Evolutionary conservation across 2,329 filamentous ascomycete genomes (phyloP).

Genomic region (Aspergillus spinulosporus): DNA sequence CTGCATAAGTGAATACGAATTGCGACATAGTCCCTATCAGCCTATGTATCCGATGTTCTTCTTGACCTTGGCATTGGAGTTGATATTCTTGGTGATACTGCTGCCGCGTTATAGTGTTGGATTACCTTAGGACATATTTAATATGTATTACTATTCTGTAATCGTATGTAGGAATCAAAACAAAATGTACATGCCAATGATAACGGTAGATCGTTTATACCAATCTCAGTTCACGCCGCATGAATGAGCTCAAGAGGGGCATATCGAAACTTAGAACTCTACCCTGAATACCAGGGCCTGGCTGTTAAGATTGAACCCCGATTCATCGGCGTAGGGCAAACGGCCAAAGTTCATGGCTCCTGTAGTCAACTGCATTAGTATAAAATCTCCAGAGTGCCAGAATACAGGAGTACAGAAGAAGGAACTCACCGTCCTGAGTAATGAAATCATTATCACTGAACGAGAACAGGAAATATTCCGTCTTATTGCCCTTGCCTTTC

Average conservation of each 20-base stretch:
- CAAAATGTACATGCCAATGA: neutral
- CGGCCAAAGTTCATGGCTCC: slow-evolving; percentile 60
- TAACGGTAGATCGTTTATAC: neutral
- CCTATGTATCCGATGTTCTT: neutral
- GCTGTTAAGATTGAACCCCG: slow-evolving; percentile 60
- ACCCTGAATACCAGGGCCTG: slow-evolving; percentile 62
- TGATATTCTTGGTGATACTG: neutral
- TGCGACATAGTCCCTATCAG: neutral
- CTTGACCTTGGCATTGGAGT: neutral
- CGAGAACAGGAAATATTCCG: slow-evolving; percentile 67
- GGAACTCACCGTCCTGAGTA: slow-evolving; percentile 62
- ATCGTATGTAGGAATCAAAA: neutral
- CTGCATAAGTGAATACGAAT: neutral
- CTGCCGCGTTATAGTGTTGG: neutral
- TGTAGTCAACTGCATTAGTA: slow-evolving; percentile 23
- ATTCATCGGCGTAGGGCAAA: slow-evolving; percentile 57
- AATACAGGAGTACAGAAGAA: neutral
- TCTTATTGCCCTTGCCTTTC: slow-evolving; percentile 34
- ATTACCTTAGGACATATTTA: neutral
- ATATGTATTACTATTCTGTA: slow-evolving; percentile 4
- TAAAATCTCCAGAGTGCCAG: neutral
- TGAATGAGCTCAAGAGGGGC: neutral
- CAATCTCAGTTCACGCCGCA: neutral
- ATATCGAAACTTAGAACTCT: slow-evolving; percentile 22
- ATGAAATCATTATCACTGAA: slow-evolving; percentile 75